Base-by-base conservation (phyloP, 768 basidiomycete genomes). In the Strobilomyces dryophilus region DNA sequence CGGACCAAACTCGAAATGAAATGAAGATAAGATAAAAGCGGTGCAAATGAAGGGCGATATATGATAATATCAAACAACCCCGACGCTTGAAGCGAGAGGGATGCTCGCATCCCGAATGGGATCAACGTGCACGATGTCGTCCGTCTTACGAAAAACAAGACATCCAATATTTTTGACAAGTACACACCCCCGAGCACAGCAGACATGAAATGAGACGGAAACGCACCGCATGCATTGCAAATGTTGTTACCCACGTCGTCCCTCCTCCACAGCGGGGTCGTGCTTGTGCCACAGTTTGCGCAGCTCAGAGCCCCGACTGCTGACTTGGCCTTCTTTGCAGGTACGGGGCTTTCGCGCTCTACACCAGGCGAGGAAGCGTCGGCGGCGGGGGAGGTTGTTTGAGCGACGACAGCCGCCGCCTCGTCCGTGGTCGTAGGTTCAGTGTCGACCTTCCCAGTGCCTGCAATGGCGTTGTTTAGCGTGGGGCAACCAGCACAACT, bases 401-500 rank as follows among this genome's bases (percentile, higher is more conserved):
- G 67, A 44, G 47, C 43, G 40, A 51, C 60, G 34, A 41, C 49
- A 35, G 66, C 37, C 1, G 60, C 49, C 26, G 61, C 29, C 40
- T 68, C 70, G 4, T 61, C 57, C 18, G 55, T 57, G 52, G 54
- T 34, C 27, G 59, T 53, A 21, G 73, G 66, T 62, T 75, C 74
- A 39, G 72, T 65, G 50, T 73, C 79, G 50, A 66, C 54, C 49
- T 74, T 70, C 53, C 74, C 69, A 50, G 74, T 71, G 43, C 76
- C 73, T 55, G 75, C 70, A 54, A 83, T 74, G 48, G 79, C 80
- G 66, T 99, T 99, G 77, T 98, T 99, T 74, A 84, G 93, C 31
- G 95, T 95, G 12, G 97, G 97, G 70, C 97, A 99, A 42, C 97
- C 97, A 58, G 87, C 82, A 71, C 97, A 99, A 57, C 91, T 87